Base-by-base conservation (phyloP, 1,139 yeast genomes). In the Chernovozyma aurita region DNA sequence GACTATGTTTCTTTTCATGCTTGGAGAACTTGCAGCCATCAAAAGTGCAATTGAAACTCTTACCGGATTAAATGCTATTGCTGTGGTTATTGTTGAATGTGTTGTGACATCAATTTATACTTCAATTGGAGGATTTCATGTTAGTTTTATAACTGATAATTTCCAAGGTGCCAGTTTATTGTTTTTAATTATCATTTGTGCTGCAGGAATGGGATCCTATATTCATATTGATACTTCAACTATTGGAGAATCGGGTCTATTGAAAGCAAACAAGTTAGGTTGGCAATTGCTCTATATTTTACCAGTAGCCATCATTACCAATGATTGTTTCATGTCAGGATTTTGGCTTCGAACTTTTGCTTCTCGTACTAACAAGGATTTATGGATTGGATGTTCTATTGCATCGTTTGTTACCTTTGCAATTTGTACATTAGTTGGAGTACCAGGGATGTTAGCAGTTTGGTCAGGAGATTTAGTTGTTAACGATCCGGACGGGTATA, bases 291-390 rank as follows among this genome's bases (percentile, higher is more conserved):
- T 88, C 30, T 90, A 87, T 57, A 88, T 90, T 45, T 66, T 90
- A 42, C 76, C 84, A 9, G 82, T 90, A 31, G 97, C 97, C 21
- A 83, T 90, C 53, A 74, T 87, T 35, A 85, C 97, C 29, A 90
- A 90, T 51, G 96, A 87, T 54, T 79, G 90, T 52, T 88, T 90
- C 58, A 67, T 90, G 73, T 78, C 95, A 25, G 95, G 95, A 0
- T 88, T 88, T 57, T 90, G 97, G 97, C 65, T 90, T 46, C 73
- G 97, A 53, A 85, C 97, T 0, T 90, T 90, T 66, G 95, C 97
- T 3, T 82, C 95, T 13, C 76, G 78, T 44, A 65, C 88, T 9
- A 78, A 87, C 58, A 78, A 70, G 49, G 96, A 88, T 52, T 70
- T 90, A 50, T 61, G 75, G 58, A 74, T 85, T 47, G 95, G 95